These are phyloP conservation scores for Pleurozium schreberi DNA, from an alignment of 225 moss, liverwort and hornwort genomes.

Conservation along the genomic window DNA sequence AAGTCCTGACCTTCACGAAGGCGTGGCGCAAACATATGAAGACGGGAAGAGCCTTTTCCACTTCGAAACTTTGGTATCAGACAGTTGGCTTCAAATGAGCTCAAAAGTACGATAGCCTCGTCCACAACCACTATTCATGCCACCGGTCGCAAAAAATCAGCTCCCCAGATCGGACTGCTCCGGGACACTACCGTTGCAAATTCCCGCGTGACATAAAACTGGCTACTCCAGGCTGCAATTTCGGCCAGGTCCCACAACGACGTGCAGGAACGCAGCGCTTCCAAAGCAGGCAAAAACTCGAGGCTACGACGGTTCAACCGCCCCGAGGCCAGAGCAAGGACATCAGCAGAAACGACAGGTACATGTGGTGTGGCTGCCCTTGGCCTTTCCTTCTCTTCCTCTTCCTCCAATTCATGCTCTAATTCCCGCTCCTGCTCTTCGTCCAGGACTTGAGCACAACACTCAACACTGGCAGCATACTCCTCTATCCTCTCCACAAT, in stretches of 20 bases:
- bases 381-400: slow-evolving; percentile 7
- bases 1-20: neutral
- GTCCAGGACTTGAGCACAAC: slow-evolving; percentile 16
- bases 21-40: slow-evolving; percentile 16
- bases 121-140: neutral
- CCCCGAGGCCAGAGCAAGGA: neutral
- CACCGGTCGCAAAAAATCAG: slow-evolving; percentile 11
- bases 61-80: neutral
- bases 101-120: neutral
- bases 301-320: neutral
- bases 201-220: slow-evolving; percentile 4
- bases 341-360: neutral
- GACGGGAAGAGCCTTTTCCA: neutral
- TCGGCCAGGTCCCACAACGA: neutral
- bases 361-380: neutral
- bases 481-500: neutral
- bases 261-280: neutral
- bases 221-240: neutral
- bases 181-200: slow-evolving; percentile 1
- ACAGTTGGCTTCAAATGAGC: neutral
- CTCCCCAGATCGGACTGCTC: neutral
- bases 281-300: neutral
- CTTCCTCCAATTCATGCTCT: slow-evolving; percentile 27
- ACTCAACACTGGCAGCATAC: neutral
- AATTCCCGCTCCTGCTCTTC: slow-evolving; percentile 42